Conservation (phyloP, 805 yeast species). For the Candida sonorensis region DNA sequence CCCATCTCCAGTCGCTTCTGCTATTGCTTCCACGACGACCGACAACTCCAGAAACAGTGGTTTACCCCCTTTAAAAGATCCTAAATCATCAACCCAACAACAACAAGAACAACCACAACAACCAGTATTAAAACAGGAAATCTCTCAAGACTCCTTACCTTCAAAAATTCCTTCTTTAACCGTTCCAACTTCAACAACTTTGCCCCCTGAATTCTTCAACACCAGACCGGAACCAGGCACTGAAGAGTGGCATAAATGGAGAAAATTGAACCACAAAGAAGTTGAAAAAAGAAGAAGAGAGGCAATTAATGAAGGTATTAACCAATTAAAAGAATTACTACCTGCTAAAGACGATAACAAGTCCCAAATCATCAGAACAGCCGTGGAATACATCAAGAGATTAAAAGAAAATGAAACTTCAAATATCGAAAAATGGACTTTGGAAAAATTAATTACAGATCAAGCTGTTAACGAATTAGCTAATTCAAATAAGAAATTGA, state of each 20-base stretch:
- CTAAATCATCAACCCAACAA: neutral
- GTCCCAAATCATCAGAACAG: conserved; percentile 80
- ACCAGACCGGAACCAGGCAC: conserved; percentile 62
- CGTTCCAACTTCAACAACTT: conserved; percentile 15
- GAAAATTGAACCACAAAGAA: conserved; percentile 90
- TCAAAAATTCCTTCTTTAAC: conserved; percentile 16
- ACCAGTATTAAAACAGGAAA: neutral
- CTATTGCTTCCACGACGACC: too few relatives aligned
- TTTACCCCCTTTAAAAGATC: too few relatives aligned
- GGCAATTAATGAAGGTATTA: conserved; percentile 80
- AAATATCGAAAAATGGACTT: conserved; percentile 90
- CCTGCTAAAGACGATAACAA: conserved; percentile 86
- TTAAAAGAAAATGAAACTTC: conserved; percentile 85
- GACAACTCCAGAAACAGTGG: too few relatives aligned
- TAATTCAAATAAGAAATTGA: conserved; percentile 80
- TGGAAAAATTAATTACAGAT: conserved; percentile 86
- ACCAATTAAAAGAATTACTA: conserved; percentile 65
- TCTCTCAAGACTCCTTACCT: too few relatives aligned
- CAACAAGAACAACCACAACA: neutral
- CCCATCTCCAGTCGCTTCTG: too few relatives aligned
- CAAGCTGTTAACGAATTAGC: conserved; percentile 85
- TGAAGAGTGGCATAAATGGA: conserved; percentile 75
- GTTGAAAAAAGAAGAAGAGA: conserved; percentile 92
- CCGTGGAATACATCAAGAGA: conserved; percentile 85
- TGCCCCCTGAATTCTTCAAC: conserved; percentile 9